Evolutionary conservation across 1,284 basidiomycete species (phyloP).

Genomic region (Ceratorhiza oryzae-sativae): DNA sequence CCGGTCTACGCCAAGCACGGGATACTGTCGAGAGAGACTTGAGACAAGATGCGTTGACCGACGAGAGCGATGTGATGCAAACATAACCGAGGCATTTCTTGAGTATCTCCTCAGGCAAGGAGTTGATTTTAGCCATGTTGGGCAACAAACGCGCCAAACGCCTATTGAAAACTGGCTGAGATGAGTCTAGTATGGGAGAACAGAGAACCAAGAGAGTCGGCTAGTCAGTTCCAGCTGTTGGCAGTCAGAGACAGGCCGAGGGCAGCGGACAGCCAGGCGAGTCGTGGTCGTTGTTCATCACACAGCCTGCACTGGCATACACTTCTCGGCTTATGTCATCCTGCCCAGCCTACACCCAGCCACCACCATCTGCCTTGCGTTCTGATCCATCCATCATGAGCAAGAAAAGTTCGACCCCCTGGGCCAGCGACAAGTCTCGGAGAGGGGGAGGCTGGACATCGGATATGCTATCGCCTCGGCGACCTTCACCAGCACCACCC

Average conservation of each 20-base stretch:
- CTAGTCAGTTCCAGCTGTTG: neutral
- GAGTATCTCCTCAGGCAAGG: constrained; percentile 15
- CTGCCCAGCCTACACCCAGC: neutral
- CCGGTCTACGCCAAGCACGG: constrained; percentile 27
- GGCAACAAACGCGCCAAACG: neutral
- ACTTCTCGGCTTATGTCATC: constrained; percentile 2
- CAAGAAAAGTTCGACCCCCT: constrained; percentile 30
- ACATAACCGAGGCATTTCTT: constrained; percentile 28
- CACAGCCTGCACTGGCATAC: neutral
- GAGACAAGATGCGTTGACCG: constrained; percentile 24
- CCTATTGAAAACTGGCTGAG: neutral
- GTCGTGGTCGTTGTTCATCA: neutral
- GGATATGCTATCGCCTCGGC: constrained; percentile 17
- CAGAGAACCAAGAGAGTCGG: too few species aligned
- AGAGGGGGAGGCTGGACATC: constrained; percentile 20
- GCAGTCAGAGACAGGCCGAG: neutral
- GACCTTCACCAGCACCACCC: constrained; percentile 17
- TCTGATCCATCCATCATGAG: neutral
- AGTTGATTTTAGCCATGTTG: constrained; percentile 4
- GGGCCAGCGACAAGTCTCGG: neutral
- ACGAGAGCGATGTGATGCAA: constrained; percentile 29
- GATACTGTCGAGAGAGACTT: constrained; percentile 10
- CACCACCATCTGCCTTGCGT: neutral
- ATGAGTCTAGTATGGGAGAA: neutral
- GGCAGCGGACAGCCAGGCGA: too few species aligned